Conservation (phyloP, 768 basidiomycete species). For the Trametes villosa region DNA sequence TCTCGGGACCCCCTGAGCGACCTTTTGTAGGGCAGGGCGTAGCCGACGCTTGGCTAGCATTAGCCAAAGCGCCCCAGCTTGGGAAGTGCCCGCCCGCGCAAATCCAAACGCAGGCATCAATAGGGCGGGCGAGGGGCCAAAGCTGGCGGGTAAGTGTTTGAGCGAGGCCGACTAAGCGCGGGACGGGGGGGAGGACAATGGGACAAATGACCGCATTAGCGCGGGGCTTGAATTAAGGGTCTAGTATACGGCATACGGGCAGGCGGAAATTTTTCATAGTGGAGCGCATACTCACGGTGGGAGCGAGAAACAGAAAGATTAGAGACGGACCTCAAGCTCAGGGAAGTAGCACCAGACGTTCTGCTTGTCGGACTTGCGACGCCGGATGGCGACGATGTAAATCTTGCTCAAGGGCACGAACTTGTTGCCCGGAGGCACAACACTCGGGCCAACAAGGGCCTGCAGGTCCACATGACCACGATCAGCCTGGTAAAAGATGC, state of each 20-base stretch:
- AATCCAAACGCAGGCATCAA: neutral
- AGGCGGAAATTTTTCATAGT: no score
- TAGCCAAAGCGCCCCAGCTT: no score
- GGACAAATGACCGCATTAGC: neutral
- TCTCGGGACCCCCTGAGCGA: no score
- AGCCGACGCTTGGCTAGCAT: neutral
- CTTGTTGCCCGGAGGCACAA: neutral
- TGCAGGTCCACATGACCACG: neutral
- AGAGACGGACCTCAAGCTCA: neutral
- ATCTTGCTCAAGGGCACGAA: neutral
- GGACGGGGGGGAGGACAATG: neutral
- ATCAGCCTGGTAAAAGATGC: neutral
- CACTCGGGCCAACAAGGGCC: neutral
- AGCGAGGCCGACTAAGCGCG: neutral
- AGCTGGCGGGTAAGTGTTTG: neutral
- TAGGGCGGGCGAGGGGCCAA: neutral
- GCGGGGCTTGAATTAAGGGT: no score
- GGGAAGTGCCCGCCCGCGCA: neutral
- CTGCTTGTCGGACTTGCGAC: neutral
- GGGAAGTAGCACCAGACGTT: neutral
- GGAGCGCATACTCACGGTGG: no score
- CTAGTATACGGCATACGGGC: neutral
- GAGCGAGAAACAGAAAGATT: no score
- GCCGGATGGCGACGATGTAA: neutral
- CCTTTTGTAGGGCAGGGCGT: no score